phyloP scores from a whole-genome alignment of 2,329 filamentous ascomycete species.

The Ophiostoma australiae region DNA sequence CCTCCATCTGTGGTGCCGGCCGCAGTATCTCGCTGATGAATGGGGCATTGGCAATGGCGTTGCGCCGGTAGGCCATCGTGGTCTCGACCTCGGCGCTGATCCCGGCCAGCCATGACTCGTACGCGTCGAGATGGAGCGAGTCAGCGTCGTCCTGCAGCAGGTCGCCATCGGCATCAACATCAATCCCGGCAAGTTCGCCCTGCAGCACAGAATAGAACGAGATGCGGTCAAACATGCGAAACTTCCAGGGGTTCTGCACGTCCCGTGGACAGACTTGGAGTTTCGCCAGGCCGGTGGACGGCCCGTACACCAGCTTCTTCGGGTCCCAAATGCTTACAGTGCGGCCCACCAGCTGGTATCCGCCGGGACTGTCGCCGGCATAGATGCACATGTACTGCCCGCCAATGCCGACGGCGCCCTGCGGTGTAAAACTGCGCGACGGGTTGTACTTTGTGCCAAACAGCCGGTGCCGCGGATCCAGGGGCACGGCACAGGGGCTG shows the following conservation, averaged over 20 bases:
- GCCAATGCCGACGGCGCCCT: constrained; percentile 37
- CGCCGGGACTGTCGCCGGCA: constrained; percentile 37
- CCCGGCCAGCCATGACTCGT: constrained; percentile 25
- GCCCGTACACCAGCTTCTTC: constrained; percentile 2
- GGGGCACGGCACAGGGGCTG: constrained; percentile 24
- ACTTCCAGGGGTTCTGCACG: constrained; percentile 36
- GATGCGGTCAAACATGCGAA: constrained; percentile 36
- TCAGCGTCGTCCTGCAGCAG: constrained; percentile 19
- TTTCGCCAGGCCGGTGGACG: neutral
- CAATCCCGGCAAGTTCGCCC: constrained; percentile 30
- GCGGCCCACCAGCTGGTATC: constrained; percentile 37
- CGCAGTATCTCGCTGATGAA: neutral
- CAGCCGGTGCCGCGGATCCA: constrained; percentile 30
- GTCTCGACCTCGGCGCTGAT: constrained; percentile 1
- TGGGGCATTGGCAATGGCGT: constrained; percentile 1
- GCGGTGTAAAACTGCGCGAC: constrained; percentile 35
- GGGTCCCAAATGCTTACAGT: constrained; percentile 17
- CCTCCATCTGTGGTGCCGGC: neutral
- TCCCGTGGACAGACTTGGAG: constrained; percentile 15
- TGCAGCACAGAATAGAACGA: constrained; percentile 33
- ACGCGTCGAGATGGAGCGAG: constrained; percentile 22
- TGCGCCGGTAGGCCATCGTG: constrained; percentile 1
- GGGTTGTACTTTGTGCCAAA: constrained; percentile 35
- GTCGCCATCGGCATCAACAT: constrained; percentile 31
- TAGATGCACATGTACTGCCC: constrained; percentile 38